A percentile compares a stretch with the other conserved stretches of the same genome.
phyloP scores from a whole-genome alignment of 345 rosid species.

The Stellera chamaejasme region DNA sequence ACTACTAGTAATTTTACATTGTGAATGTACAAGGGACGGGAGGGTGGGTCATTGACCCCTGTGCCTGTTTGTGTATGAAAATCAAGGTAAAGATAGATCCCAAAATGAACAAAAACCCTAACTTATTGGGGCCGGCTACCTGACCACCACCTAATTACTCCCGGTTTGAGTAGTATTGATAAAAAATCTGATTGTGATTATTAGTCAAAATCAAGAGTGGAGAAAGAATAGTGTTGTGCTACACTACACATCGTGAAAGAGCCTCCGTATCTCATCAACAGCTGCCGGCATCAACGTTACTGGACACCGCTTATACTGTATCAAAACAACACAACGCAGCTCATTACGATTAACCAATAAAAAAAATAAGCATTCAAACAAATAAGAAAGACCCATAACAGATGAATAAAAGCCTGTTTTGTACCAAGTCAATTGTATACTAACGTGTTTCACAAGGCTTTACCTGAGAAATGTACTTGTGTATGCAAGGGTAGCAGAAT shows the following conservation, averaged over 20 bases:
- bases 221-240: slow-evolving; percentile 16
- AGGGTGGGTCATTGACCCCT: too few relatives aligned
- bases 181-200: too few relatives aligned
- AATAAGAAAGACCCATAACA: background rate
- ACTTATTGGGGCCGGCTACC: too few relatives aligned
- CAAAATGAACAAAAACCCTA: too few relatives aligned
- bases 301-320: slow-evolving; percentile 91
- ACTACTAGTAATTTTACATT: too few relatives aligned
- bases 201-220: too few relatives aligned
- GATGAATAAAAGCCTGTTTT: background rate
- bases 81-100: too few relatives aligned
- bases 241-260: slow-evolving; percentile 86
- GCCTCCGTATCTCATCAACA: slow-evolving; percentile 83
- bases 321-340: slow-evolving; percentile 1
- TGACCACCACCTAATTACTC: too few relatives aligned
- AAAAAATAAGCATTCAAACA: background rate
- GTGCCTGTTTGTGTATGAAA: too few relatives aligned
- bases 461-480: slow-evolving; percentile 87
- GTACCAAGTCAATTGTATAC: too few relatives aligned
- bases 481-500: slow-evolving; percentile 90
- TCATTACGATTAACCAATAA: slow-evolving; percentile 5
- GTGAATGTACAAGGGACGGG: too few relatives aligned
- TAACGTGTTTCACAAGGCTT: slow-evolving; percentile 15
- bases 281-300: slow-evolving; percentile 70
- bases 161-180: too few relatives aligned